These are phyloP conservation scores for Apiotrichum montevideense DNA, from an alignment of 1,284 basidiomycete species.

Conservation along the genomic window DNA sequence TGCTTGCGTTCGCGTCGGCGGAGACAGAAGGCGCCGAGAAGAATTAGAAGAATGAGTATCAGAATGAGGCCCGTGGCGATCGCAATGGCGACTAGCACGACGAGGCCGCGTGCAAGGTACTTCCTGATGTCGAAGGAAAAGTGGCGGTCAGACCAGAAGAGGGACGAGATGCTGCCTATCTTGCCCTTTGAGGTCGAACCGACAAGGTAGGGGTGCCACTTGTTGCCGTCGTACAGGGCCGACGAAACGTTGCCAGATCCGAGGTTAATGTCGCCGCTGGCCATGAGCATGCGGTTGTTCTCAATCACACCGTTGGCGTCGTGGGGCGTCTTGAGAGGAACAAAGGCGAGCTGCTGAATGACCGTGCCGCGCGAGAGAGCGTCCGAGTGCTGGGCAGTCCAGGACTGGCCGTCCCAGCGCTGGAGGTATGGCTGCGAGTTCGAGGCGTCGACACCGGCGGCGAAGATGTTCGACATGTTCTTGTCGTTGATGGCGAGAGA, in stretches of 20 bases:
- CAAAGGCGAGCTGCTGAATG: conserved; percentile 78
- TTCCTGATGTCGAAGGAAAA: conserved; percentile 68
- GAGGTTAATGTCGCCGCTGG: conserved; percentile 73
- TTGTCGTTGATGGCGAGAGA: conserved; percentile 78
- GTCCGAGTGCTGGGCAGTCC: conserved; percentile 59
- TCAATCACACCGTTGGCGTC: conserved; percentile 60
- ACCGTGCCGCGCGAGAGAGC: conserved; percentile 40
- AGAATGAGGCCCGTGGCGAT: conserved; percentile 94
- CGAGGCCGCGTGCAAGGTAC: conserved; percentile 82
- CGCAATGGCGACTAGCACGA: conserved; percentile 95
- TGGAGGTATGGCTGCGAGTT: conserved; percentile 64
- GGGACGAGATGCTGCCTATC: conserved; percentile 64
- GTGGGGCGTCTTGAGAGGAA: conserved; percentile 66
- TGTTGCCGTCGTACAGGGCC: conserved; percentile 79
- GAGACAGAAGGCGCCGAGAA: conserved; percentile 59
- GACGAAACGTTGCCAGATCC: conserved; percentile 70
- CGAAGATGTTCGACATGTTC: conserved; percentile 78
- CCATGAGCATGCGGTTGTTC: conserved; percentile 79
- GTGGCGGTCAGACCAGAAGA: conserved; percentile 71
- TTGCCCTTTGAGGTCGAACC: conserved; percentile 63
- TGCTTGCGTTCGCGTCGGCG: conserved; percentile 53
- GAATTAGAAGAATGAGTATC: conserved; percentile 82
- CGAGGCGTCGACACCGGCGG: conserved; percentile 68
- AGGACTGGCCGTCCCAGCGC: conserved; percentile 72
- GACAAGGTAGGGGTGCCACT: conserved; percentile 75